phyloP scores from a whole-genome alignment of 2,329 filamentous ascomycete species.

The Ophiostoma ulmi region DNA sequence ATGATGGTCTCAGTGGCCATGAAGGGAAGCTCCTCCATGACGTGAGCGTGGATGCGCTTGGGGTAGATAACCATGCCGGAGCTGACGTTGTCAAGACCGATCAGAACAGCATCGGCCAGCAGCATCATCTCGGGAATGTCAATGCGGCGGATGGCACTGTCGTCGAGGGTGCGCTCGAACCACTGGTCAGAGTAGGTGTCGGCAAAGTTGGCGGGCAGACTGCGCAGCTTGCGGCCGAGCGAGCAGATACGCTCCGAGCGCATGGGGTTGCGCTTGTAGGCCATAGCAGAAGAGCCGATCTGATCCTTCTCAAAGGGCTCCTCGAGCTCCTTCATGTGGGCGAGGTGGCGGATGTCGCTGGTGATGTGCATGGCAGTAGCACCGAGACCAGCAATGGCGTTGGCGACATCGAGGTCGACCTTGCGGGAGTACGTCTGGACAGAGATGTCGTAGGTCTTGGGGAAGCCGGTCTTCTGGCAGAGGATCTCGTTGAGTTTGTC shows the following conservation, averaged over 20 bases:
- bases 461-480: slow-evolving; percentile 53
- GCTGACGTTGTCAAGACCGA: slow-evolving; percentile 57
- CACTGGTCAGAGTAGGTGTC: slow-evolving; percentile 66
- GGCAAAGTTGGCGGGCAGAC: slow-evolving; percentile 43
- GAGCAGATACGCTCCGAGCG: slow-evolving; percentile 44
- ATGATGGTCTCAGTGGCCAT: slow-evolving; percentile 50
- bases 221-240: slow-evolving; percentile 38
- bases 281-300: slow-evolving; percentile 61
- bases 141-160: slow-evolving; percentile 63
- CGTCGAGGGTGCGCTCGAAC: slow-evolving; percentile 75
- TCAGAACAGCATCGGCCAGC: slow-evolving; percentile 61
- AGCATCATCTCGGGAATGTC: slow-evolving; percentile 63
- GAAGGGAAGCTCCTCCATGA: slow-evolving; percentile 77
- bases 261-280: slow-evolving; percentile 50
- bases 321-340: slow-evolving; percentile 68
- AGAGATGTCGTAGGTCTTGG: slow-evolving; percentile 53
- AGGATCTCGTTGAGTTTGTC: slow-evolving; percentile 52
- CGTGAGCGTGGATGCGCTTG: slow-evolving; percentile 59
- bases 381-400: slow-evolving; percentile 73
- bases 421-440: slow-evolving; percentile 62
- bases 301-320: slow-evolving; percentile 78
- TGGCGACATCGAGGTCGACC: slow-evolving; percentile 74
- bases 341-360: slow-evolving; percentile 52
- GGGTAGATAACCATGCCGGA: slow-evolving; percentile 72
- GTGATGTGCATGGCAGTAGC: slow-evolving; percentile 73